Base-by-base conservation (phyloP, 495 filamentous ascomycete species). In the Jackrogersella minutella region DNA sequence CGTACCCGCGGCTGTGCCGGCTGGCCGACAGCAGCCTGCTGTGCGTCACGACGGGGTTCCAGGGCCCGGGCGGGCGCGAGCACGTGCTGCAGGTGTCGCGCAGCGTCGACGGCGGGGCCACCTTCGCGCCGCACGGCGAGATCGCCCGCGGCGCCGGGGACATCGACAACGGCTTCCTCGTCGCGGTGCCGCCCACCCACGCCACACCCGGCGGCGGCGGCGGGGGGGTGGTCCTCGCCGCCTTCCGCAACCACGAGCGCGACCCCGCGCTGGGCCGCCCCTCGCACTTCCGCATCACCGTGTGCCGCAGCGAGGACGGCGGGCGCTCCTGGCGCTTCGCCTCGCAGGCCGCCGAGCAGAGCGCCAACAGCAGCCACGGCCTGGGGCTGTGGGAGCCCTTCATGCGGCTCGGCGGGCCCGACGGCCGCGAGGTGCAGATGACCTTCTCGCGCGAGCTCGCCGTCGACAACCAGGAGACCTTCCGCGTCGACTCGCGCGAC, bases 321-420 rank as follows among this genome's bases (percentile, higher is more conserved):
- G 87, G 85, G 0, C 74, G 67, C 1, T 78, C 74, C 0, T 89
- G 86, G 87, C 53, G 53, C 2, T 88, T 79, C 68, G 77, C 84
- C 0, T 80, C 82, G n/a, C 84, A 86, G 53, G 82, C 85, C 8
- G 64, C 55, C 17, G 65, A 78, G 55, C 64, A 69, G 17, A 68
- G 54, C 19, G 80, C 78, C 1, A 74, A 79, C 52, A 77, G 77
- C 33, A 70, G 65, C 6, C 66, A 76, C 0, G 79, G 81, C 0
- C 70, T 84, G 9, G 86, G 86, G 0, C 77, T 84, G 26, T 89
- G 86, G 87, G 87, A 89, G 66, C 86, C 86, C 1, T 88, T 88
- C 70, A 84, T 89, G 78, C 75, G 85, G 10, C 66, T 82, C 14
- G 76, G 80, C 0, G 11, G 22, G 3, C 33, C 61, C 0, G 74